phyloP scores from a whole-genome alignment of 768 basidiomycete genomes.

The Rhizopogon vulgaris region DNA sequence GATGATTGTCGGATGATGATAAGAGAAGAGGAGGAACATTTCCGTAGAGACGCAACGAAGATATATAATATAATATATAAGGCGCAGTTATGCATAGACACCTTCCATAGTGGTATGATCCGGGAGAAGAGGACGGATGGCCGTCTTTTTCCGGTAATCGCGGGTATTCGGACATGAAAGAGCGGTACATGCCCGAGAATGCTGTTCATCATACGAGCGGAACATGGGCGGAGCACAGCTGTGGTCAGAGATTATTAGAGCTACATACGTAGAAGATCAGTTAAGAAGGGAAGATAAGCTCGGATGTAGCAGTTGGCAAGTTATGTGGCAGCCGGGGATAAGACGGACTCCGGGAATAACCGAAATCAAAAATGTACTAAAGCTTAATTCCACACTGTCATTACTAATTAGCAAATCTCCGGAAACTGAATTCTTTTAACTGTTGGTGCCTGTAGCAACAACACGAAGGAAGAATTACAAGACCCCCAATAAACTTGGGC shows the following conservation, averaged over 20 bases:
- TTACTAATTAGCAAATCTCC: conserved; percentile 14
- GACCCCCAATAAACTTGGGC: not conserved
- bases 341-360: conserved; percentile 16
- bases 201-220: conserved; percentile 4
- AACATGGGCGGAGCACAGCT: conserved; percentile 17
- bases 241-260: conserved; percentile 4
- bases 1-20: conserved; percentile 10
- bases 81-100: not conserved
- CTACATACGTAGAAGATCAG: not conserved
- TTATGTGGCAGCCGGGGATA: conserved; percentile 22
- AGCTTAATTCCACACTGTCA: conserved; percentile 23
- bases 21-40: not conserved
- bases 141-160: conserved; percentile 20
- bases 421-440: conserved; percentile 19
- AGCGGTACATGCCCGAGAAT: conserved; percentile 10
- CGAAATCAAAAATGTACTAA: conserved; percentile 26
- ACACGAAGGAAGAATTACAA: not conserved
- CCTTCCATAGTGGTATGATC: conserved; percentile 20
- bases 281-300: conserved; percentile 9
- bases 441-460: conserved; percentile 1
- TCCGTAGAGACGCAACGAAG: conserved; percentile 8
- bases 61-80: not conserved
- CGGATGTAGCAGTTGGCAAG: conserved; percentile 5
- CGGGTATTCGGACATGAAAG: conserved; percentile 28
- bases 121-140: conserved; percentile 17